These are phyloP conservation scores for Dittrichia graveolens DNA, from an alignment of 129 eudicot species.

Conservation along the genomic window DNA sequence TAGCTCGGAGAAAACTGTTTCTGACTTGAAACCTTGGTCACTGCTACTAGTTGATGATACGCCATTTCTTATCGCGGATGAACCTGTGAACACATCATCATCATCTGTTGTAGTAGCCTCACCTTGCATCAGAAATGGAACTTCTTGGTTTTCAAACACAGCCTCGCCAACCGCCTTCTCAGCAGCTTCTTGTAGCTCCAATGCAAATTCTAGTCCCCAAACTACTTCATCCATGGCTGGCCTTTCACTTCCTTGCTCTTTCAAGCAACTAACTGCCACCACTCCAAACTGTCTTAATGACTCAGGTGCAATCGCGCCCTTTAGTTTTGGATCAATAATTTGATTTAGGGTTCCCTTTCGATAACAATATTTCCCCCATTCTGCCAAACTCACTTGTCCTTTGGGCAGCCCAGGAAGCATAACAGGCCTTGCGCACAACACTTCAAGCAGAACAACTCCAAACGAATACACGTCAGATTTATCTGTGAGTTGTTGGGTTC, in stretches of 20 bases:
- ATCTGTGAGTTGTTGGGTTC: slow-evolving; percentile 28
- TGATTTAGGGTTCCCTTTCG: slow-evolving; percentile 25
- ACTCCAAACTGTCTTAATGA: slow-evolving; percentile 41
- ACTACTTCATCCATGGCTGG: slow-evolving; percentile 52
- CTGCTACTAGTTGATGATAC: background rate
- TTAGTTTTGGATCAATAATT: slow-evolving; percentile 41
- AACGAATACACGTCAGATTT: slow-evolving; percentile 56
- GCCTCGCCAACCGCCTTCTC: slow-evolving; percentile 13
- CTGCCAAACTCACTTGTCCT: slow-evolving; percentile 47
- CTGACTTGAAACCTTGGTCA: background rate
- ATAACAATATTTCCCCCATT: slow-evolving; percentile 36
- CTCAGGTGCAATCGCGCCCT: slow-evolving; percentile 39
- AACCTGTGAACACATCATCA: slow-evolving; percentile 19
- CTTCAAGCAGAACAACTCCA: slow-evolving; percentile 54
- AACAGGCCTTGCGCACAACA: slow-evolving; percentile 45
- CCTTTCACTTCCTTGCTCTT: slow-evolving; percentile 33
- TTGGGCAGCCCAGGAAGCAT: slow-evolving; percentile 7
- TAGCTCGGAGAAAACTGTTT: slow-evolving; percentile 27
- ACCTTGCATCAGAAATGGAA: slow-evolving; percentile 4
- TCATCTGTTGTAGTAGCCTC: background rate
- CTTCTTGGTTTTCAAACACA: background rate
- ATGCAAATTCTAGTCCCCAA: slow-evolving; percentile 44
- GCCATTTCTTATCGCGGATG: background rate
- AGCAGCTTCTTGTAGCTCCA: slow-evolving; percentile 42
- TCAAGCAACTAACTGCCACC: slow-evolving; percentile 42